Conservation (phyloP, 805 yeast species). For the Metschnikowia bowlesiae region DNA sequence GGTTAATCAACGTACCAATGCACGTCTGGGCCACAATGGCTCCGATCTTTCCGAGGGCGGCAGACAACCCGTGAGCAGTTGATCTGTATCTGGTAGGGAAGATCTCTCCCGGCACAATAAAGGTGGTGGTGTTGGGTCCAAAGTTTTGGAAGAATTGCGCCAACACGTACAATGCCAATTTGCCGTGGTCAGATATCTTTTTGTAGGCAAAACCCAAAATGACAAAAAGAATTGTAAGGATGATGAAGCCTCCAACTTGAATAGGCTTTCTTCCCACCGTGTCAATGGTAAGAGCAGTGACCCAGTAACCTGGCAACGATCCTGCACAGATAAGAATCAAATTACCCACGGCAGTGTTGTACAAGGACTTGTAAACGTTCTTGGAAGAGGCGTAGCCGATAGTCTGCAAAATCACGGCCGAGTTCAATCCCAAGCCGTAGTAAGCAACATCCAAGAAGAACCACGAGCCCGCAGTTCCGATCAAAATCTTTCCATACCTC, state of each 20-base stretch:
- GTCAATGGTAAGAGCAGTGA: slow-evolving; percentile 74
- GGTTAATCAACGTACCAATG: slow-evolving; percentile 78
- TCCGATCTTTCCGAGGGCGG: slow-evolving; percentile 89
- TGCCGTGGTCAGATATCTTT: slow-evolving; percentile 60
- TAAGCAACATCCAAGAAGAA: slow-evolving; percentile 85
- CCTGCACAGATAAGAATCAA: slow-evolving; percentile 92
- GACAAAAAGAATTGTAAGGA: slow-evolving; percentile 71
- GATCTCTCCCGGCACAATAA: slow-evolving; percentile 85
- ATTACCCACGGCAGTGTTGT: slow-evolving; percentile 86
- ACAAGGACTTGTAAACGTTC: slow-evolving; percentile 66
- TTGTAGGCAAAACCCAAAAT: slow-evolving; percentile 80
- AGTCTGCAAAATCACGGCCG: slow-evolving; percentile 72
- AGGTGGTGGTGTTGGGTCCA: slow-evolving; percentile 92
- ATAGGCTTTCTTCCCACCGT: slow-evolving; percentile 79
- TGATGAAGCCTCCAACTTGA: slow-evolving; percentile 69
- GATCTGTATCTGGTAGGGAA: slow-evolving; percentile 96
- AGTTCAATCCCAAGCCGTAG: slow-evolving; percentile 83
- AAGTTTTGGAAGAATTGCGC: slow-evolving; percentile 87
- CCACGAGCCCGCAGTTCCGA: slow-evolving; percentile 93
- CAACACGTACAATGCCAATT: slow-evolving; percentile 71
- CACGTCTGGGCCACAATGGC: slow-evolving; percentile 89
- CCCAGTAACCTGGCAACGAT: slow-evolving; percentile 92
- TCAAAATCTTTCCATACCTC: slow-evolving; percentile 77
- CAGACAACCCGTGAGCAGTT: slow-evolving; percentile 91
- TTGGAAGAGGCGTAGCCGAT: slow-evolving; percentile 76